Conservation (phyloP, 192 early-diverging fungal species). For the Coemansia sp. region DNA sequence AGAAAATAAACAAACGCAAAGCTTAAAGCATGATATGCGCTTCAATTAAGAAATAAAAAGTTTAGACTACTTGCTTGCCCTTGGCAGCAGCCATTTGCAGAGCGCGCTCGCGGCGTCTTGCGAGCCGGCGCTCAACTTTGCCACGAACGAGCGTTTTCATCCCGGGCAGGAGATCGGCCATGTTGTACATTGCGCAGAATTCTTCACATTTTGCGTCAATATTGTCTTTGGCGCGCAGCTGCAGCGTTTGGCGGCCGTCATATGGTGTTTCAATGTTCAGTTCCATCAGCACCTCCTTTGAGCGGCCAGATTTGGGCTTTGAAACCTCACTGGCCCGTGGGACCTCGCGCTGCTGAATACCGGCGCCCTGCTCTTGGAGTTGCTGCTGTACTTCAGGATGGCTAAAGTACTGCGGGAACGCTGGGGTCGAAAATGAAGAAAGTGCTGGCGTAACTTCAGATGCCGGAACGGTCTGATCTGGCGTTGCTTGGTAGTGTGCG, state of each 20-base stretch:
- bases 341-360: conserved; percentile 23
- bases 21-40: not conserved
- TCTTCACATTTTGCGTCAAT: conserved; percentile 34
- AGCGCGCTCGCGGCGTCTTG: conserved; percentile 44
- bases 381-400: conserved; percentile 20
- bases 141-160: conserved; percentile 48
- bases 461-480: not conserved
- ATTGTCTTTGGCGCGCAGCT: conserved; percentile 36
- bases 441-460: not conserved
- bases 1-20: conserved; percentile 9
- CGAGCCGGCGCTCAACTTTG: conserved; percentile 47
- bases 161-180: conserved; percentile 42
- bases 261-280: conserved; percentile 49
- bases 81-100: conserved; percentile 32
- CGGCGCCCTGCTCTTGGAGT: conserved; percentile 19
- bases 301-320: conserved; percentile 10
- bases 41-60: not conserved
- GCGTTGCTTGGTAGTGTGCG: conserved; percentile 1
- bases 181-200: conserved; percentile 33
- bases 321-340: conserved; percentile 27
- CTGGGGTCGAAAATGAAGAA: conserved; percentile 31
- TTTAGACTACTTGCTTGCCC: conserved; percentile 9
- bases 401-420: conserved; percentile 48
- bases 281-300: conserved; percentile 48
- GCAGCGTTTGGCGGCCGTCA: conserved; percentile 37